phyloP scores from a whole-genome alignment of 2,329 filamentous ascomycete species.

The Xylariomycetidae sp. region DNA sequence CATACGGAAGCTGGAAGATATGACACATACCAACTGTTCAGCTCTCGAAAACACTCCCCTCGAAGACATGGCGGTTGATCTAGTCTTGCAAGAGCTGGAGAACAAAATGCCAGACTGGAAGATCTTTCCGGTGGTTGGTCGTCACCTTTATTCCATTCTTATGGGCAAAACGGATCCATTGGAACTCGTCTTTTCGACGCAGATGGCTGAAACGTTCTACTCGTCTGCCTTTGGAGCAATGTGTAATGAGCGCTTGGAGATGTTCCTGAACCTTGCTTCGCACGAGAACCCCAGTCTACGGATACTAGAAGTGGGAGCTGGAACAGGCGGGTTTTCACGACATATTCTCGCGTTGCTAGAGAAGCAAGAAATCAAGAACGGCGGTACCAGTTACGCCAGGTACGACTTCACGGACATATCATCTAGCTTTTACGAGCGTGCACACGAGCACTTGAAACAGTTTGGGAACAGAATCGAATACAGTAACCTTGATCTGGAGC shows the following conservation, averaged over 20 bases:
- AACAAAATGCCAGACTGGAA: too few species aligned
- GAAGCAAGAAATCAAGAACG: neutral
- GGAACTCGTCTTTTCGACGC: slow-evolving; percentile 24
- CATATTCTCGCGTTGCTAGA: slow-evolving; percentile 12
- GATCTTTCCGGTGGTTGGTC: neutral
- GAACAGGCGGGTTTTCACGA: slow-evolving; percentile 26
- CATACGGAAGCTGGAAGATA: too few species aligned
- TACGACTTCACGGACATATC: neutral
- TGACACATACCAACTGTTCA: too few species aligned
- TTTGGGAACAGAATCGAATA: slow-evolving; percentile 5
- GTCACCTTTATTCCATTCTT: neutral
- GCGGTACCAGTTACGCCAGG: neutral
- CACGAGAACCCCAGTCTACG: slow-evolving; percentile 24
- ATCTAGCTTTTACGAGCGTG: neutral
- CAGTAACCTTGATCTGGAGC: slow-evolving; percentile 19
- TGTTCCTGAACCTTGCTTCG: slow-evolving; percentile 1
- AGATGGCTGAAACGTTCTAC: slow-evolving; percentile 25
- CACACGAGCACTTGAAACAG: neutral
- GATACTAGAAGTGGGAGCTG: slow-evolving; percentile 32
- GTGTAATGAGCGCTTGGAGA: slow-evolving; percentile 4
- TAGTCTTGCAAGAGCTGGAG: too few species aligned
- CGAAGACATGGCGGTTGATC: too few species aligned
- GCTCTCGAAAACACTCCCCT: too few species aligned
- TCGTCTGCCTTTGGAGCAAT: slow-evolving; percentile 14
- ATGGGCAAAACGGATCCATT: slow-evolving; percentile 23